Evolutionary conservation across 257 asterid genomes (phyloP).

Genomic region (Jacaranda mimosifolia): DNA sequence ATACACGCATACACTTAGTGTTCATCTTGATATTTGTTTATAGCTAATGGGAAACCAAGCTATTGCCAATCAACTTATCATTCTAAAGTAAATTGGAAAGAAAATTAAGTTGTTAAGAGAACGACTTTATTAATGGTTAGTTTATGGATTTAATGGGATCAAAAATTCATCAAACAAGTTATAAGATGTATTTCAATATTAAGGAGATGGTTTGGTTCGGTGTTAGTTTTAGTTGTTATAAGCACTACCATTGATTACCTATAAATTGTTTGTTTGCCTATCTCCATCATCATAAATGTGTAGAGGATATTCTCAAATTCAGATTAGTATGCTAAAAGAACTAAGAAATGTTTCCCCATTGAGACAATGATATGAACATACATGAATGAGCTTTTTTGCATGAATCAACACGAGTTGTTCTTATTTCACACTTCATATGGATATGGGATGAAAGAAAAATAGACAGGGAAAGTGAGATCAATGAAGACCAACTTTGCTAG

Average conservation of each 20-base stretch:
- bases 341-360: background rate
- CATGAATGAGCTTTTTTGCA: conserved; percentile 20
- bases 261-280: background rate
- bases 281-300: background rate
- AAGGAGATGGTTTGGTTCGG: background rate
- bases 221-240: conserved; percentile 2
- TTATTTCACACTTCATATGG: conserved; percentile 5
- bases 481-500: background rate
- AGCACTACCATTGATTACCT: background rate
- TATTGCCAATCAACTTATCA: no score
- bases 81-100: no score
- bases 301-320: no score
- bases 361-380: conserved; percentile 6
- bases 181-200: background rate
- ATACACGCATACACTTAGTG: no score
- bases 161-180: background rate
- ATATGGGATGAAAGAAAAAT: background rate
- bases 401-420: background rate
- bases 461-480: conserved; percentile 2
- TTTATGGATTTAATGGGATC: background rate
- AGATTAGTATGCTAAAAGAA: conserved; percentile 12
- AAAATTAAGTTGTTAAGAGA: no score
- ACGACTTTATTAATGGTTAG: conserved; percentile 10
- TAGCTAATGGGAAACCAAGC: no score
- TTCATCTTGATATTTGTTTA: no score